phyloP scores from a whole-genome alignment of 139 green algal genomes.

The Yamagishiella unicocca region DNA sequence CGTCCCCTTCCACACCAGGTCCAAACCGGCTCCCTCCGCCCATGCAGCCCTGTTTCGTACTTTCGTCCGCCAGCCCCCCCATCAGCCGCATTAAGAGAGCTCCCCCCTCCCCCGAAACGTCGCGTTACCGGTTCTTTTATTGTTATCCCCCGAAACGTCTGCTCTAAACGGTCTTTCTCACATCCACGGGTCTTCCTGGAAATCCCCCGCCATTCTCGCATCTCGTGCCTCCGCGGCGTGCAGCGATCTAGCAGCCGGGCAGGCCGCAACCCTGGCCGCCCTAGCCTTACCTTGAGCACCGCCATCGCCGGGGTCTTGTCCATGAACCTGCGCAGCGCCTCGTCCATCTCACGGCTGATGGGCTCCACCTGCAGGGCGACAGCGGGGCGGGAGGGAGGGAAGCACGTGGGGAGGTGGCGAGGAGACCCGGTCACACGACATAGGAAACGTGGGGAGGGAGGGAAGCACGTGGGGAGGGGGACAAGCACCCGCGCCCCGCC shows the following conservation, averaged over 20 bases:
- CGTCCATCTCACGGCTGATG: constrained; percentile 63
- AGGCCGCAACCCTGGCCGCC: no score
- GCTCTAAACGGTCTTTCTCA: background rate
- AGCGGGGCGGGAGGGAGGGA: background rate
- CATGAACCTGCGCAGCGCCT: constrained; percentile 67
- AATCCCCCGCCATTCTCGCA: background rate
- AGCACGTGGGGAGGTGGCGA: background rate
- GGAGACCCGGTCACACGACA: background rate
- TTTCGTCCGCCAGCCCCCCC: background rate
- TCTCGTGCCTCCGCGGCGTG: background rate
- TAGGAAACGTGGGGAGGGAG: background rate
- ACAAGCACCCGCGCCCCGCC: background rate
- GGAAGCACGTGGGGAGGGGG: background rate
- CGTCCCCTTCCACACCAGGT: no score
- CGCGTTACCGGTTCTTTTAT: background rate
- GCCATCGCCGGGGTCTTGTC: constrained; percentile 69
- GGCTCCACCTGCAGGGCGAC: constrained; percentile 53
- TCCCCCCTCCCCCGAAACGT: no score
- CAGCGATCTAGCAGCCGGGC: no score
- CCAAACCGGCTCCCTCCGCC: background rate
- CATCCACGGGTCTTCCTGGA: background rate
- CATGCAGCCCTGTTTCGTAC: background rate
- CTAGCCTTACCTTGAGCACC: constrained; percentile 50
- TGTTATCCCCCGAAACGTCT: background rate
- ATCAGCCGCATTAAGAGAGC: no score